A percentile compares a stretch with the other conserved stretches of the same genome.
Evolutionary conservation across 1,139 yeast species (phyloP).

Genomic region (Candida frijolesensis): DNA sequence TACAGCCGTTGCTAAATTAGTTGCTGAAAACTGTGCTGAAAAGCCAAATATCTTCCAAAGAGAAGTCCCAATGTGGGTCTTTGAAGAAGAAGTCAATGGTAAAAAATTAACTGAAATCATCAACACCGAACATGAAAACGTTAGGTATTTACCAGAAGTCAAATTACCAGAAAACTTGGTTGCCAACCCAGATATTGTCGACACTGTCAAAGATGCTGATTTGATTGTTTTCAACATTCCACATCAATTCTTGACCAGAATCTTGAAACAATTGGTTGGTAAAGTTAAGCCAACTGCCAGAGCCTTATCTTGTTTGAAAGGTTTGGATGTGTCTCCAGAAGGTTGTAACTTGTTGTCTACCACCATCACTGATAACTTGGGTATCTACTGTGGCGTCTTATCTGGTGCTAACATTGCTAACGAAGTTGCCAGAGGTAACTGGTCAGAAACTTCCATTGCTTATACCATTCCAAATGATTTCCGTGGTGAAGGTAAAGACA

Average conservation of each 20-base stretch:
- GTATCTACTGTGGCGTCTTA: conserved; percentile 88
- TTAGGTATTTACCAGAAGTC: conserved; percentile 82
- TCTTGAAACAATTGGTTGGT: conserved; percentile 76
- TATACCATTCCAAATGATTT: conserved; percentile 72
- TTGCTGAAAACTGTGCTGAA: conserved; percentile 79
- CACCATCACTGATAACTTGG: conserved; percentile 72
- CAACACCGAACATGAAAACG: conserved; percentile 85
- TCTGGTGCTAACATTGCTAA: conserved; percentile 96
- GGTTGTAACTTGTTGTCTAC: conserved; percentile 82
- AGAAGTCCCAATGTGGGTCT: conserved; percentile 92
- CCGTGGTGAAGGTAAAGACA: conserved; percentile 72
- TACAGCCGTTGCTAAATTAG: conserved; percentile 90
- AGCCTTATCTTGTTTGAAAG: conserved; percentile 93
- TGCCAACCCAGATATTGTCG: conserved; percentile 81
- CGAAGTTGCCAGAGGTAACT: conserved; percentile 89
- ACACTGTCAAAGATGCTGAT: conserved; percentile 76
- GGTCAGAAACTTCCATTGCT: conserved; percentile 95
- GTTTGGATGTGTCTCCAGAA: conserved; percentile 77
- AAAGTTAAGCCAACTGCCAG: conserved; percentile 66
- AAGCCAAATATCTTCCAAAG: conserved; percentile 67
- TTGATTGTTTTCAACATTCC: conserved; percentile 89
- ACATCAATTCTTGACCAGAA: conserved; percentile 82
- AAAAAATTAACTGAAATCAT: conserved; percentile 81
- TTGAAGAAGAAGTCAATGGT: conserved; percentile 75
- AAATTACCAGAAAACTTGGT: conserved; percentile 75